A percentile compares a stretch with the other conserved stretches of the same genome.
These are phyloP conservation scores for Ammopiptanthus mongolicus DNA, from an alignment of 306 rosid genomes.

Conservation along the genomic window DNA sequence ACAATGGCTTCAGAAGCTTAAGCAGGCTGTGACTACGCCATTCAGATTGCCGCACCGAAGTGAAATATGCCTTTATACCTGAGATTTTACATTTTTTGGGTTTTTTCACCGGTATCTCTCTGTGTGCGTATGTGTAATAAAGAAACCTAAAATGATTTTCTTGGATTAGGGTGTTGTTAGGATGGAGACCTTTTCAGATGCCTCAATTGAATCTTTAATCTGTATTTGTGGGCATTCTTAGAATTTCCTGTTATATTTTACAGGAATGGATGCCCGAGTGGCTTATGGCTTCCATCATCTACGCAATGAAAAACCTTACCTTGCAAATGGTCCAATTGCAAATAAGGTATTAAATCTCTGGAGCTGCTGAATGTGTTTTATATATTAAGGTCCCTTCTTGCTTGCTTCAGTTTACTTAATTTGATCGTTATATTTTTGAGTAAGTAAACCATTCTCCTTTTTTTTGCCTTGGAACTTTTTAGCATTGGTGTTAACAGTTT, in stretches of 20 bases:
- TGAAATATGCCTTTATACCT: slow-evolving; percentile 10
- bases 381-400: neutral
- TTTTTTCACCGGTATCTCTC: neutral
- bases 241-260: slow-evolving; percentile 23
- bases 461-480: neutral
- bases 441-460: neutral
- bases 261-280: slow-evolving; percentile 99
- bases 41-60: slow-evolving; percentile 5
- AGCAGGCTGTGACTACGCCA: neutral
- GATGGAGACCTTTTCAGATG: neutral
- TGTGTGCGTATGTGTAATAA: neutral
- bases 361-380: neutral
- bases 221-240: neutral
- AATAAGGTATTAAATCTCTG: slow-evolving; percentile 60
- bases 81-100: neutral
- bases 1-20: slow-evolving; percentile 9
- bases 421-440: neutral
- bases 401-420: slow-evolving; percentile 12
- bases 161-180: slow-evolving; percentile 4
- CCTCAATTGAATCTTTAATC: slow-evolving; percentile 9
- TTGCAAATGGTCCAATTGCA: slow-evolving; percentile 89
- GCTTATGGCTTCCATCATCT: slow-evolving; percentile 96
- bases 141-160: neutral
- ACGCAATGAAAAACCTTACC: slow-evolving; percentile 85
- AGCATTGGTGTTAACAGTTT: neutral